These are phyloP conservation scores for Spirogloea muscicola DNA, from an alignment of 139 green algal genomes.

Conservation along the genomic window DNA sequence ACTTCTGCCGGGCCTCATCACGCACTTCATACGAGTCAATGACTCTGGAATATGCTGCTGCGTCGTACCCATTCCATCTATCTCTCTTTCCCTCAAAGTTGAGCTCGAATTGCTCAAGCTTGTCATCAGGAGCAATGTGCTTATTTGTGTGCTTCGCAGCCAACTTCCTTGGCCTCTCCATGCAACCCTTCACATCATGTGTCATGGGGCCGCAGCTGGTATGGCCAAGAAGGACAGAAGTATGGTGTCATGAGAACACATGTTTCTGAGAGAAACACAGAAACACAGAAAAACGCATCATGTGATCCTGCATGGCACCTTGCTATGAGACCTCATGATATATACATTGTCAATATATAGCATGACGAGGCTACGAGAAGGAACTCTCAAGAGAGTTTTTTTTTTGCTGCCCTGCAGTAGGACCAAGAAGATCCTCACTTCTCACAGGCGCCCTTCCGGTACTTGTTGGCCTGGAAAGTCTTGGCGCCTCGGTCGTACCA, in stretches of 20 bases:
- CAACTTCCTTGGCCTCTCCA: constrained; percentile 85
- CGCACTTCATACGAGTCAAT: constrained; percentile 73
- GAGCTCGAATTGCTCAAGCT: constrained; percentile 80
- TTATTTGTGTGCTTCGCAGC: constrained; percentile 81
- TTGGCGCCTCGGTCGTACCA: constrained; percentile 93
- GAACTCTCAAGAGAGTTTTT: too few species aligned
- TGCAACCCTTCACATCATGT: constrained; percentile 44
- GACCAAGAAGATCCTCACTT: constrained; percentile 69
- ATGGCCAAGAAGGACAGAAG: not conserved
- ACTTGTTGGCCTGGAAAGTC: constrained; percentile 91
- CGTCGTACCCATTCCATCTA: constrained; percentile 90
- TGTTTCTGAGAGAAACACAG: too few species aligned
- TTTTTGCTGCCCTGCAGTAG: too few species aligned
- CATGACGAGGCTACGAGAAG: too few species aligned
- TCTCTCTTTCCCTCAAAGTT: constrained; percentile 90
- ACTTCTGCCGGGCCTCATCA: constrained; percentile 60
- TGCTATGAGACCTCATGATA: too few species aligned
- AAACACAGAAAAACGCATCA: too few species aligned
- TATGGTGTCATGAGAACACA: too few species aligned
- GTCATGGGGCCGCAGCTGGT: constrained; percentile 88
- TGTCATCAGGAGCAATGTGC: constrained; percentile 88
- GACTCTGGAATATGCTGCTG: constrained; percentile 53
- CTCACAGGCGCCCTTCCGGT: constrained; percentile 90
- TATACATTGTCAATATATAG: too few species aligned
- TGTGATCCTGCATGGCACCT: too few species aligned